phyloP scores from a whole-genome alignment of 306 rosid species.

The Vigna unguiculata region DNA sequence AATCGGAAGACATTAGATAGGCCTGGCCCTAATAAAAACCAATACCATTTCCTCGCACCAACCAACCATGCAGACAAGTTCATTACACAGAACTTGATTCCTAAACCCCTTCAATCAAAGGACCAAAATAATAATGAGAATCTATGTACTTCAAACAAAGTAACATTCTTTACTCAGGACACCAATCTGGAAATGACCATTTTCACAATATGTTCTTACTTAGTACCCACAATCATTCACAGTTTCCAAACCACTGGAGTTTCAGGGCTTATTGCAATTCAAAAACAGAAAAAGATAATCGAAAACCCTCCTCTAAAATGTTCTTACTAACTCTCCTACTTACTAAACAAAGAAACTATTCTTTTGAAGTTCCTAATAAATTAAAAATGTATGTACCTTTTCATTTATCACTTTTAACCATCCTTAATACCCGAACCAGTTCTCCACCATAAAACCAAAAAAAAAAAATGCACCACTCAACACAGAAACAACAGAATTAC shows the following conservation, averaged over 20 bases:
- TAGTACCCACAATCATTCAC: slow-evolving; percentile 14
- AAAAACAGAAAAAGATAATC: background rate
- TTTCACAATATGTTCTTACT: background rate
- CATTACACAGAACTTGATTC: slow-evolving; percentile 15
- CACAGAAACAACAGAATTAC: background rate
- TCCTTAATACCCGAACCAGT: background rate
- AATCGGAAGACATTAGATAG: background rate
- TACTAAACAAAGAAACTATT: background rate
- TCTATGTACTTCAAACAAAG: background rate
- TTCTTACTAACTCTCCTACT: background rate
- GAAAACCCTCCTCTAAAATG: background rate
- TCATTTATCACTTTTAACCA: background rate
- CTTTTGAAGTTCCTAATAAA: background rate
- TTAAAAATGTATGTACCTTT: background rate
- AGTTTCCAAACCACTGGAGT: background rate
- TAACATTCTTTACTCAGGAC: background rate
- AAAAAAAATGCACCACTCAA: background rate
- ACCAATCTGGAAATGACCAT: background rate
- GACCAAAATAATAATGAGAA: background rate
- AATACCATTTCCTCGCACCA: background rate
- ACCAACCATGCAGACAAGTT: background rate
- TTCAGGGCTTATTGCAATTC: background rate
- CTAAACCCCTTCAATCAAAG: slow-evolving; percentile 1
- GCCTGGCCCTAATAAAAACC: background rate
- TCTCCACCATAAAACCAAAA: background rate